These are phyloP conservation scores for Nemania diffusa DNA, from an alignment of 2,329 filamentous ascomycete genomes.

Conservation along the genomic window DNA sequence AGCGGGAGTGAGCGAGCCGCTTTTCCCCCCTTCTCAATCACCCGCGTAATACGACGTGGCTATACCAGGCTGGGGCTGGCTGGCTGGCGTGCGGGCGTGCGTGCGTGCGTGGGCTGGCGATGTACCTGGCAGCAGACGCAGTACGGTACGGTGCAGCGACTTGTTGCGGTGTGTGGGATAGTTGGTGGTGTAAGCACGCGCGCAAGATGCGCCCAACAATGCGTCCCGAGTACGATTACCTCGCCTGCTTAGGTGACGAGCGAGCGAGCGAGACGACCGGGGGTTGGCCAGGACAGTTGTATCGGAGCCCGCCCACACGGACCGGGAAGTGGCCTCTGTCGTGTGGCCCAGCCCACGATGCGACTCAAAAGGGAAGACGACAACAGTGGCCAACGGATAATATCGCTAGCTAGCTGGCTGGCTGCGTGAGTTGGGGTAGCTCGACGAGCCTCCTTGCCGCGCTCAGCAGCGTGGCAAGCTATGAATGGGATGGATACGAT, in stretches of 20 bases:
- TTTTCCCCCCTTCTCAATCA: slow-evolving; percentile 41
- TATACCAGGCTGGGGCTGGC: slow-evolving; percentile 36
- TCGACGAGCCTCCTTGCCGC: neutral
- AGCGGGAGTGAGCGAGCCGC: slow-evolving; percentile 46
- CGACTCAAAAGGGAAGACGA: slow-evolving; percentile 28
- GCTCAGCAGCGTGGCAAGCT: slow-evolving; percentile 19
- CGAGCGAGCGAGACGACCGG: slow-evolving; percentile 30
- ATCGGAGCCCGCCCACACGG: slow-evolving; percentile 35
- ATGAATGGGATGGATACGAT: neutral
- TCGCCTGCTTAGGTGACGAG: slow-evolving; percentile 34
- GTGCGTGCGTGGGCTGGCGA: slow-evolving; percentile 32
- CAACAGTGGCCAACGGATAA: slow-evolving; percentile 15
- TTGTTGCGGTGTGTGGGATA: slow-evolving; percentile 41
- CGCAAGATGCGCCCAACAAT: slow-evolving; percentile 42
- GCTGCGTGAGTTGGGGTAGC: slow-evolving; percentile 8
- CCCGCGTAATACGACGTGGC: slow-evolving; percentile 47
- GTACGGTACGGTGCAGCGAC: slow-evolving; percentile 36
- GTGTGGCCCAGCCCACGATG: slow-evolving; percentile 44
- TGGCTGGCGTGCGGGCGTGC: slow-evolving; percentile 17
- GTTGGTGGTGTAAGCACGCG: slow-evolving; percentile 47
- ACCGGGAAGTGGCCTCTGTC: slow-evolving; percentile 32
- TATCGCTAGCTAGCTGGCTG: no score
- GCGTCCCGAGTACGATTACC: slow-evolving; percentile 32
- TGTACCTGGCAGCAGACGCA: slow-evolving; percentile 30
- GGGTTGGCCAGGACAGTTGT: slow-evolving; percentile 33